Percentiles rank a stretch among this genome's conserved stretches.
Evolutionary conservation across 495 filamentous ascomycete species (phyloP).

Genomic region (Glutinoglossum americanum): DNA sequence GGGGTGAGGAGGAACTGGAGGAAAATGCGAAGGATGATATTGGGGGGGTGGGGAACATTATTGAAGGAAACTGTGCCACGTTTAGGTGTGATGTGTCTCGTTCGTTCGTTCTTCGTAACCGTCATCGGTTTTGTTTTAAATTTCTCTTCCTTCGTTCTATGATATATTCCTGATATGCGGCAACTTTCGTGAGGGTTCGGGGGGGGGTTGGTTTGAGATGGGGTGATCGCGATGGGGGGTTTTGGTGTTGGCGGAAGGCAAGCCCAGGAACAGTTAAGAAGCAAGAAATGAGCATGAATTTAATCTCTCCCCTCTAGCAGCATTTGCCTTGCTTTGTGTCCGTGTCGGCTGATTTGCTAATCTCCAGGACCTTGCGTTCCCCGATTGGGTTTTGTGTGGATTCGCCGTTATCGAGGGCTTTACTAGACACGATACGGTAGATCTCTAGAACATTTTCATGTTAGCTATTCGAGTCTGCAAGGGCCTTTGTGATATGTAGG

Average conservation of each 20-base stretch:
- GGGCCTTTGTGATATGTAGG: background rate
- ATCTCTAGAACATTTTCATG: slow-evolving; percentile 43
- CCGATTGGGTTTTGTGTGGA: slow-evolving; percentile 49
- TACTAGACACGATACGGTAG: slow-evolving; percentile 96
- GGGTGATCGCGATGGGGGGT: no score
- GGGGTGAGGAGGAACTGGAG: background rate
- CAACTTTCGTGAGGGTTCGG: background rate
- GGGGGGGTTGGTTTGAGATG: background rate
- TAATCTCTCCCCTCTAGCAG: slow-evolving; percentile 31
- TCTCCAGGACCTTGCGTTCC: slow-evolving; percentile 48
- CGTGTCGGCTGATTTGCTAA: slow-evolving; percentile 59
- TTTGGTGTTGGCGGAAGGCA: no score
- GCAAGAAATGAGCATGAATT: background rate
- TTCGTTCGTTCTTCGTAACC: background rate
- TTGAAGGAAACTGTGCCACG: background rate
- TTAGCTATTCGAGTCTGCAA: background rate
- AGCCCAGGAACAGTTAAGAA: background rate
- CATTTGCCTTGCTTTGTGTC: slow-evolving; percentile 66
- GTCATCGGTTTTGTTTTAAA: background rate
- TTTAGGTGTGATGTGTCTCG: background rate
- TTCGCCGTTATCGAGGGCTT: slow-evolving; percentile 77
- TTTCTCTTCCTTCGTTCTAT: no score
- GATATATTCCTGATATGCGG: background rate
- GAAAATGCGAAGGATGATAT: background rate
- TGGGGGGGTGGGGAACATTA: background rate